A percentile compares a stretch with the other conserved stretches of the same genome.
Evolutionary conservation across 345 rosid genomes (phyloP).

Genomic region (Salix caprea): DNA sequence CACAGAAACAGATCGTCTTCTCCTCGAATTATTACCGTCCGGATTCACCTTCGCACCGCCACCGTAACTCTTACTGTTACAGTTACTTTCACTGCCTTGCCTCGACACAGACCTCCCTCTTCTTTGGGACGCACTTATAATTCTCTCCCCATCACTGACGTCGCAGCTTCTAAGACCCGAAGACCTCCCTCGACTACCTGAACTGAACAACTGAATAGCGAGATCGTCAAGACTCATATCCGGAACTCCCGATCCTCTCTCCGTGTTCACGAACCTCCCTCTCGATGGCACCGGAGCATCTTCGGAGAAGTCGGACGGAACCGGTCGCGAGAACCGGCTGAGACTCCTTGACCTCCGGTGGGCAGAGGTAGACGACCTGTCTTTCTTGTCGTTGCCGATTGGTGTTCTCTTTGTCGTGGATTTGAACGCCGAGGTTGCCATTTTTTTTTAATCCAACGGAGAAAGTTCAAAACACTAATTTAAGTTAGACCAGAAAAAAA

Average conservation of each 20-base stretch:
- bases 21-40: constrained; percentile 42
- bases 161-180: constrained; percentile 30
- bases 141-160: constrained; percentile 31
- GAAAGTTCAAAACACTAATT: neutral
- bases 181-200: constrained; percentile 46
- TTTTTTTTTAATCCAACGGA: constrained; percentile 3
- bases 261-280: constrained; percentile 74
- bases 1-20: constrained; percentile 72
- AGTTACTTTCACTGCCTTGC: constrained; percentile 34
- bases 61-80: constrained; percentile 20
- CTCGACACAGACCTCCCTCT: constrained; percentile 90
- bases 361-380: constrained; percentile 33
- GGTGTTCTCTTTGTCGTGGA: constrained; percentile 54
- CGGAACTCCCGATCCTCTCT: constrained; percentile 74
- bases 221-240: constrained; percentile 89
- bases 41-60: constrained; percentile 38
- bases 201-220: constrained; percentile 59
- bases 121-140: constrained; percentile 37
- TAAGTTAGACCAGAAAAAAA: neutral
- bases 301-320: constrained; percentile 26
- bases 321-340: constrained; percentile 70
- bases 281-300: constrained; percentile 52
- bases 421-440: constrained; percentile 83
- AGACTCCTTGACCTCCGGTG: constrained; percentile 76
- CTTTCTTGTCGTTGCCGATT: constrained; percentile 20